A percentile compares a stretch with the other conserved stretches of the same genome.
These are phyloP conservation scores for Multifurca ochricompacta DNA, from an alignment of 768 basidiomycete species.

Conservation along the genomic window DNA sequence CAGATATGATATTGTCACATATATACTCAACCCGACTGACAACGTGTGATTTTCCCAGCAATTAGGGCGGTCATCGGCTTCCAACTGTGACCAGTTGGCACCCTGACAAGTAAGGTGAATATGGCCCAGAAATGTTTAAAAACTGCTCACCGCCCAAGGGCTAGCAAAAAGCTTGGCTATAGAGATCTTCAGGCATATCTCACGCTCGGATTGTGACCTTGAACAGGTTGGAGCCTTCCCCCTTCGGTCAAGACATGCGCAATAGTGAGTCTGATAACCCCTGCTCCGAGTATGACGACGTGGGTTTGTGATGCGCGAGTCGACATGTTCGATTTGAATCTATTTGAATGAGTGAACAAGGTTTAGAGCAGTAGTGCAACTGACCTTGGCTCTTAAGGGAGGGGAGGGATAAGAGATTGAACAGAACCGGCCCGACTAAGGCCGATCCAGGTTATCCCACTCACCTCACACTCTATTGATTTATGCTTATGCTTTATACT, in stretches of 20 bases:
- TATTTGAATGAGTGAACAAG: not conserved
- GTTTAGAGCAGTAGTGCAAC: not conserved
- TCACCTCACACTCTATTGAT: too few species aligned
- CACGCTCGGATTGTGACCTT: constrained; percentile 31
- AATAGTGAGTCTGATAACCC: constrained; percentile 38
- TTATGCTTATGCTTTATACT: too few species aligned
- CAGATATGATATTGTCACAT: not conserved
- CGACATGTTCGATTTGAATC: not conserved
- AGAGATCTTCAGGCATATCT: constrained; percentile 32
- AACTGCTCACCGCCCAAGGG: constrained; percentile 37
- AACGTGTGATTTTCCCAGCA: constrained; percentile 36
- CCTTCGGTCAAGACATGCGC: constrained; percentile 30
- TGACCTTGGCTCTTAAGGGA: too few species aligned
- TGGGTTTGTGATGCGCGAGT: constrained; percentile 11
- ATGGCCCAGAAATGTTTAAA: not conserved
- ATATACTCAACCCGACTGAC: constrained; percentile 26
- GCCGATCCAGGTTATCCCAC: too few species aligned
- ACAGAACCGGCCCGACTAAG: too few species aligned
- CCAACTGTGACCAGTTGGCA: constrained; percentile 39
- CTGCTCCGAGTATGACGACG: constrained; percentile 36
- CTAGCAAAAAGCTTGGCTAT: constrained; percentile 40
- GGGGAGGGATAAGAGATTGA: too few species aligned
- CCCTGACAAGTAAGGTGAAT: constrained; percentile 29
- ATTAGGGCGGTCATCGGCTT: constrained; percentile 28
- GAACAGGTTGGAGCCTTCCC: constrained; percentile 13